These are phyloP conservation scores for Puccinellia tenuiflora DNA, from an alignment of 176 grass and related monocot genomes.

Conservation along the genomic window DNA sequence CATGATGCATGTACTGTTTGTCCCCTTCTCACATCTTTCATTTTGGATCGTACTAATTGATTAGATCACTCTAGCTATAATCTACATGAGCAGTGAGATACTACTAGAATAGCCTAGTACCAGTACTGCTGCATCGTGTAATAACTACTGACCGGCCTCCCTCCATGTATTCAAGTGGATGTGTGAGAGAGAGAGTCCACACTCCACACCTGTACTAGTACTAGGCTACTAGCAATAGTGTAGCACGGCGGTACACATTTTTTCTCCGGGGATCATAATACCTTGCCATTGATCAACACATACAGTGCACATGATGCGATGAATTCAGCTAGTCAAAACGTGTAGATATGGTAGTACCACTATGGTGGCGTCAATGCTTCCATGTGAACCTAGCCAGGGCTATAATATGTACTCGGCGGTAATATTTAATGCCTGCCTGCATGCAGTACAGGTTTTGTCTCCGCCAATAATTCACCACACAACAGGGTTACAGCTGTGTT, in stretches of 20 bases:
- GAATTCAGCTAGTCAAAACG: constrained; percentile 16
- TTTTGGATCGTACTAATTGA: not conserved
- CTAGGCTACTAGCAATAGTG: not conserved
- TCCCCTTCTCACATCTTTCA: not conserved
- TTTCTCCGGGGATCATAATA: constrained; percentile 19
- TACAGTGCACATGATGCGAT: constrained; percentile 19
- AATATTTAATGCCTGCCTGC: not conserved
- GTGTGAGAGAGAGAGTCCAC: not conserved
- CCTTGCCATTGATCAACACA: not conserved
- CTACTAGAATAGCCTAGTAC: not conserved
- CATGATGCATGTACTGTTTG: not conserved
- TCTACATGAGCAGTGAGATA: not conserved
- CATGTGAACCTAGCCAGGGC: constrained; percentile 34
- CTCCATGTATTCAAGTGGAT: constrained; percentile 8
- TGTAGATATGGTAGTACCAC: not conserved
- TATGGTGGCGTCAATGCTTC: constrained; percentile 30
- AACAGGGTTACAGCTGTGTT: not conserved
- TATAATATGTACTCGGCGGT: not conserved
- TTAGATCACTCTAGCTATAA: not conserved
- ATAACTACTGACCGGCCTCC: constrained; percentile 35
- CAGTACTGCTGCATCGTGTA: not conserved
- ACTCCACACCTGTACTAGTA: not conserved
- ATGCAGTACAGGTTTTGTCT: not conserved
- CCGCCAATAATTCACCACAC: not conserved
- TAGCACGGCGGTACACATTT: not conserved